phyloP scores from a whole-genome alignment of 176 grass and related monocot genomes.

The Saccharum spontaneum region DNA sequence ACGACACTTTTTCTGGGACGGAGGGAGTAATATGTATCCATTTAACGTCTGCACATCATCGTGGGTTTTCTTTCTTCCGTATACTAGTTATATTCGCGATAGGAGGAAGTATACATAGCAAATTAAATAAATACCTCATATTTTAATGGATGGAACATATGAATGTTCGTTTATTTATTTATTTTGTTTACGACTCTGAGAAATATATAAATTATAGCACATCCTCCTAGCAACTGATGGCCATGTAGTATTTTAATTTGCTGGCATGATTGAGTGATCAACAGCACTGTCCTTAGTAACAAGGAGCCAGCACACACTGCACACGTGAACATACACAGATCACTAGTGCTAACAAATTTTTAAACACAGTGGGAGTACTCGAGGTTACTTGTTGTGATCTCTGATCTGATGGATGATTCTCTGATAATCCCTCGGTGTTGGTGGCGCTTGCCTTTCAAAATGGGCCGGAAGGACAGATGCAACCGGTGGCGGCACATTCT shows the following conservation, averaged over 20 bases:
- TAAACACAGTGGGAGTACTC: not conserved
- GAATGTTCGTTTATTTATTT: too few relatives aligned
- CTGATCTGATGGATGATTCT: slow-evolving; percentile 15
- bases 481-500: slow-evolving; percentile 44
- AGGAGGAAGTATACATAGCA: not conserved
- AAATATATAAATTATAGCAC: not conserved
- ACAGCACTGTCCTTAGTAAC: not conserved
- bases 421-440: not conserved
- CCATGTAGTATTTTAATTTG: not conserved
- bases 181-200: too few relatives aligned
- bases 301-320: not conserved
- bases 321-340: slow-evolving; percentile 20
- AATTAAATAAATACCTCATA: not conserved
- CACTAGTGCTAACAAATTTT: not conserved
- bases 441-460: slow-evolving; percentile 3
- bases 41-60: too few relatives aligned
- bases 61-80: too few relatives aligned
- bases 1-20: too few relatives aligned
- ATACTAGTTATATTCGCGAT: too few relatives aligned
- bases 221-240: not conserved
- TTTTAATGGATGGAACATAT: too few relatives aligned
- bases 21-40: too few relatives aligned
- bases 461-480: not conserved
- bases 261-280: not conserved
- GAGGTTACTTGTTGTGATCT: not conserved